These are phyloP conservation scores for Fusarium oligoseptatum DNA, from an alignment of 2,329 filamentous ascomycete genomes.

Conservation along the genomic window DNA sequence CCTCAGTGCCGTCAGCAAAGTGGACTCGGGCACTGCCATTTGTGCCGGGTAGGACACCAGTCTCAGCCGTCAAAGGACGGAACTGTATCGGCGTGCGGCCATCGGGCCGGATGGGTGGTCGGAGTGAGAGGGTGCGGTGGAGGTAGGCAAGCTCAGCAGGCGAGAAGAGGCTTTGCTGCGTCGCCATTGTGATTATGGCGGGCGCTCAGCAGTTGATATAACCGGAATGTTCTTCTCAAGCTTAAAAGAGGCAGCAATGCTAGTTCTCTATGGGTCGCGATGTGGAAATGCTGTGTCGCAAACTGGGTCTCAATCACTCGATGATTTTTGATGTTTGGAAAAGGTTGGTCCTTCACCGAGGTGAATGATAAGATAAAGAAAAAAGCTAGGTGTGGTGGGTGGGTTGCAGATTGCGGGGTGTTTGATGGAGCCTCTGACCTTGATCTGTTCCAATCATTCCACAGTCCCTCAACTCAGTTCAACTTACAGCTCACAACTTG, in stretches of 20 bases:
- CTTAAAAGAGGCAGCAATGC: neutral
- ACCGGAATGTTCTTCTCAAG: neutral
- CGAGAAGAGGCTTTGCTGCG: slow-evolving; percentile 82
- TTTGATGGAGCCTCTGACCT: neutral
- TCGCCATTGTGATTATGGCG: slow-evolving; percentile 65
- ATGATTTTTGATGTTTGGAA: slow-evolving; percentile 38
- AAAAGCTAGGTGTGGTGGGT: slow-evolving; percentile 34
- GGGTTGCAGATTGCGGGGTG: slow-evolving; percentile 38
- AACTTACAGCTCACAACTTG: neutral
- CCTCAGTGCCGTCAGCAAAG: slow-evolving; percentile 95
- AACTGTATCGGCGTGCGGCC: slow-evolving; percentile 87
- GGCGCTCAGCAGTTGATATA: neutral
- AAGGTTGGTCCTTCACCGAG: slow-evolving; percentile 47
- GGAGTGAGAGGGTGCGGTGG: slow-evolving; percentile 84
- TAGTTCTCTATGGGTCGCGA: slow-evolving; percentile 2
- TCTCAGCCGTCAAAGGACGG: slow-evolving; percentile 90
- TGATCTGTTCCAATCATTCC: neutral
- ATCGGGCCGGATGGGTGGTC: slow-evolving; percentile 90
- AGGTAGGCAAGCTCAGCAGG: slow-evolving; percentile 97
- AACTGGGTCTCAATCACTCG: slow-evolving; percentile 16
- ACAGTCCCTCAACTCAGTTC: neutral
- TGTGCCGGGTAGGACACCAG: slow-evolving; percentile 86
- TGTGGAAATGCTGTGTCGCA: slow-evolving; percentile 23
- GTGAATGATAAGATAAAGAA: slow-evolving; percentile 51
- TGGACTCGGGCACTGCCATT: slow-evolving; percentile 95